Evolutionary conservation across 2,329 filamentous ascomycete genomes (phyloP).

Genomic region (Venturia aucupariae): DNA sequence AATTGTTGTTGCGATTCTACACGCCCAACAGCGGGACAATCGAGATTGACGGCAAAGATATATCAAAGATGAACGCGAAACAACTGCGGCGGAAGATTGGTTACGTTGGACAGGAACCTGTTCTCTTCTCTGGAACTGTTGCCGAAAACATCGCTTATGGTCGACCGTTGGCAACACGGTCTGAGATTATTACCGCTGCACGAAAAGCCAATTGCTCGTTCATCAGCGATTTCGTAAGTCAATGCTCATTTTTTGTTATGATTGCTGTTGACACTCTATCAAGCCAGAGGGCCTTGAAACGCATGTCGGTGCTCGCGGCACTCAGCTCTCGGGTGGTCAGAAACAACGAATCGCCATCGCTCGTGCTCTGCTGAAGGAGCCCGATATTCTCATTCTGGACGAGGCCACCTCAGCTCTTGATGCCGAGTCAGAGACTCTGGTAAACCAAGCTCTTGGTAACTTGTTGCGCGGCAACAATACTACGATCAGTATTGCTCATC

Average conservation of each 20-base stretch:
- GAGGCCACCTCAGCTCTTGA: slow-evolving; percentile 92
- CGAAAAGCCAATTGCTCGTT: slow-evolving; percentile 92
- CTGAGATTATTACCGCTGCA: slow-evolving; percentile 78
- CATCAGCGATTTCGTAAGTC: slow-evolving; percentile 76
- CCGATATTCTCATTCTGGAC: slow-evolving; percentile 92
- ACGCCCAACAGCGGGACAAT: slow-evolving; percentile 69
- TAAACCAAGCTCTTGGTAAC: slow-evolving; percentile 78
- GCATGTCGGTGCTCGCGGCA: slow-evolving; percentile 81
- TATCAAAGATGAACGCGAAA: slow-evolving; percentile 83
- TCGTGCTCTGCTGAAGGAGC: slow-evolving; percentile 85
- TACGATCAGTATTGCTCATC: slow-evolving; percentile 94
- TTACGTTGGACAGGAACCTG: slow-evolving; percentile 90
- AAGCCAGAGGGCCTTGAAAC: slow-evolving; percentile 88
- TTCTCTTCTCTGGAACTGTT: slow-evolving; percentile 78
- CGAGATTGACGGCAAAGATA: slow-evolving; percentile 74
- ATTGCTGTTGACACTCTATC: not conserved
- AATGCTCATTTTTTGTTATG: no score
- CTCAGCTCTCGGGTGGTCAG: slow-evolving; percentile 89
- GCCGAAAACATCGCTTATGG: slow-evolving; percentile 91
- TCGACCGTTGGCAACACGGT: slow-evolving; percentile 63
- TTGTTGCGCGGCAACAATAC: slow-evolving; percentile 76
- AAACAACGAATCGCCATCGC: slow-evolving; percentile 98
- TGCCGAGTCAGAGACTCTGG: slow-evolving; percentile 91
- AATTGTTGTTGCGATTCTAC: slow-evolving; percentile 87
- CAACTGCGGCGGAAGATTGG: slow-evolving; percentile 86